Conservation (phyloP, 306 rosid genomes). For the Lablab purpureus region DNA sequence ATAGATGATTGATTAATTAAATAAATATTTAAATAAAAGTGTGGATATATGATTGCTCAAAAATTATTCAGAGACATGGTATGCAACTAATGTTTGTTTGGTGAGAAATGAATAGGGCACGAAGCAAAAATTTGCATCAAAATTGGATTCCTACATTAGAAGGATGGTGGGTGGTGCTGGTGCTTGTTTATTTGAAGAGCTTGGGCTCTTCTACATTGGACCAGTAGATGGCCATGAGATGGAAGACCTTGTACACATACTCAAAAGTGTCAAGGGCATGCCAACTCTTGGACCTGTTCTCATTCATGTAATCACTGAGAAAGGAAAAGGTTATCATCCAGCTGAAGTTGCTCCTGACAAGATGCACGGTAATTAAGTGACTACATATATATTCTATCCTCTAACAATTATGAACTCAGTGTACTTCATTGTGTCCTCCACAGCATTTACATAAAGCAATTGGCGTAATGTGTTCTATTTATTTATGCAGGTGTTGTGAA, state of each 20-base stretch:
- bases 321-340: constrained; percentile 73
- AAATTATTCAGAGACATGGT: too few relatives aligned
- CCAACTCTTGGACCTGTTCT: constrained; percentile 69
- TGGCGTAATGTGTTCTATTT: constrained; percentile 12
- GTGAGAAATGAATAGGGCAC: constrained; percentile 47
- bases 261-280: constrained; percentile 55
- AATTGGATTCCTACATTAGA: constrained; percentile 54
- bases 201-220: constrained; percentile 68
- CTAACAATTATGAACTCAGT: neutral
- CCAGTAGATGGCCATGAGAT: constrained; percentile 71
- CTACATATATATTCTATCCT: neutral
- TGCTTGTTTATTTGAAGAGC: constrained; percentile 65
- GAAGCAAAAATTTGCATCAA: constrained; percentile 57
- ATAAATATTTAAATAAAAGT: too few relatives aligned
- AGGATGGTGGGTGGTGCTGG: constrained; percentile 59
- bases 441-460: neutral
- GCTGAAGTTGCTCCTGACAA: constrained; percentile 75
- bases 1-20: too few relatives aligned
- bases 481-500: constrained; percentile 63
- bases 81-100: neutral
- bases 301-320: constrained; percentile 66
- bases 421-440: neutral
- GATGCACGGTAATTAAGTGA: constrained; percentile 61
- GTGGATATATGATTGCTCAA: too few relatives aligned
- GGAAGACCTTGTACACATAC: constrained; percentile 60